Conservation (phyloP, 352 stramenopile species). For the Pythium volutum region DNA sequence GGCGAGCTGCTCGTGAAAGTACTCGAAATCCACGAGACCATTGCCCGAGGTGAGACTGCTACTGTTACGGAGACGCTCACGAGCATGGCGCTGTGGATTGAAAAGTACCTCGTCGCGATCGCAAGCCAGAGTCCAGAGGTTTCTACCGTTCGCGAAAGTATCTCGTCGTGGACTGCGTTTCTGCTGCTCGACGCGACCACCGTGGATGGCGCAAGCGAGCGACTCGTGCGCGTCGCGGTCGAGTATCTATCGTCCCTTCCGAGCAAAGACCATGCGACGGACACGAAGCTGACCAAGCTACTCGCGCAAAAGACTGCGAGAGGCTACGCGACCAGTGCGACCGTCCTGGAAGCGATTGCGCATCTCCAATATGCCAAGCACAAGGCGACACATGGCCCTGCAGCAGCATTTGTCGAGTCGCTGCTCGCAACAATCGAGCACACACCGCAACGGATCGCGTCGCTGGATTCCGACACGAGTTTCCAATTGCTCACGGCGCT, state of each 20-base stretch:
- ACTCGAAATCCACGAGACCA: slow-evolving; percentile 12
- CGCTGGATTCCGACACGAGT: slow-evolving; percentile 19
- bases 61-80: slow-evolving; percentile 15
- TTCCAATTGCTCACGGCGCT: slow-evolving; percentile 50
- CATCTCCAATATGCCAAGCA: slow-evolving; percentile 28
- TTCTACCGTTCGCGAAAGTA: not conserved
- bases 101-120: slow-evolving; percentile 10
- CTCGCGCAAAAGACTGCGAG: slow-evolving; percentile 16
- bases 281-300: slow-evolving; percentile 12
- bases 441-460: slow-evolving; percentile 5
- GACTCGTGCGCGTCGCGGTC: slow-evolving; percentile 7
- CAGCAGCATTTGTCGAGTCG: slow-evolving; percentile 30
- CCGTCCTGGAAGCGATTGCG: slow-evolving; percentile 21
- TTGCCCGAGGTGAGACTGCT: not conserved
- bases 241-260: slow-evolving; percentile 5
- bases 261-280: not conserved
- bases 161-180: slow-evolving; percentile 19
- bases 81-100: slow-evolving; percentile 34
- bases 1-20: slow-evolving; percentile 7
- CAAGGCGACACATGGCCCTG: slow-evolving; percentile 2
- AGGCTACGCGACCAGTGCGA: slow-evolving; percentile 14
- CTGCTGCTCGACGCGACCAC: slow-evolving; percentile 11
- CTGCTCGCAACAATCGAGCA: slow-evolving; percentile 27
- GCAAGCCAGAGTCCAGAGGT: not conserved
- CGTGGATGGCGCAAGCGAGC: slow-evolving; percentile 5